Evolutionary conservation across 768 basidiomycete genomes (phyloP), one percentile per base, ranked within the genome.

Genomic region (Trametes maxima): DNA sequence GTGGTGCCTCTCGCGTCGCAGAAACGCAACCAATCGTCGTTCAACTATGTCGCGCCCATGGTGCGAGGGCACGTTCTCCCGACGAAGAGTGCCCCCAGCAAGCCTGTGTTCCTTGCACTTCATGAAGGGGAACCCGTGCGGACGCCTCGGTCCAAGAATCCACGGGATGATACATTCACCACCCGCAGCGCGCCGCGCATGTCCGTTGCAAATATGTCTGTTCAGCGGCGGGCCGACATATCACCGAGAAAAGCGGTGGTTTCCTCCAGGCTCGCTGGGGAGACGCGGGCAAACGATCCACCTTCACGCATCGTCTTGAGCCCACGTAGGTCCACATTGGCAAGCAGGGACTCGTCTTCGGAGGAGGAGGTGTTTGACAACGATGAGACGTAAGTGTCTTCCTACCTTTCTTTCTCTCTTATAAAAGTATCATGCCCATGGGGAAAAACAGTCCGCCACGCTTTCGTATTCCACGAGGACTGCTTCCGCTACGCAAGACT

Each of bases 41-140:
- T 62, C 54, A 55, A 42, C 16, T 62, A 51, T 43, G 28, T 62
- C 49, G 60, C 60, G 7, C 60, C 60, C 4, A 43, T 62, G 33
- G 21, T 56, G 17, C 60, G 54, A 3, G 22, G 40, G 6, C 10
- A n/a, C 25, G 10, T 33, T 12, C 25, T 33, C 13, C 14, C 43
- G 14, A 25, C 49, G 19, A 62, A 62, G 49, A 36, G 28, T 6
- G 14, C 47, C 3, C 57, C 48, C 0, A 19, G 17, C 12, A 58
- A 58, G 36, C 48, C 57, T 5, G 22, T n/a, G 10, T 44, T 43
- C 19, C 13, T 50, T 2, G 19, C 11, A 1, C 12, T 58, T 7
- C 40, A 40, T 6, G 19, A 21, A 10, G 24, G 35, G 25, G 28
- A 28, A 8, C 3, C 12, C 12, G n/a, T 35, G 22, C 48, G 48